Evolutionary conservation across 106 monocot species (phyloP).

Genomic region (Phalaenopsis aphrodite): DNA sequence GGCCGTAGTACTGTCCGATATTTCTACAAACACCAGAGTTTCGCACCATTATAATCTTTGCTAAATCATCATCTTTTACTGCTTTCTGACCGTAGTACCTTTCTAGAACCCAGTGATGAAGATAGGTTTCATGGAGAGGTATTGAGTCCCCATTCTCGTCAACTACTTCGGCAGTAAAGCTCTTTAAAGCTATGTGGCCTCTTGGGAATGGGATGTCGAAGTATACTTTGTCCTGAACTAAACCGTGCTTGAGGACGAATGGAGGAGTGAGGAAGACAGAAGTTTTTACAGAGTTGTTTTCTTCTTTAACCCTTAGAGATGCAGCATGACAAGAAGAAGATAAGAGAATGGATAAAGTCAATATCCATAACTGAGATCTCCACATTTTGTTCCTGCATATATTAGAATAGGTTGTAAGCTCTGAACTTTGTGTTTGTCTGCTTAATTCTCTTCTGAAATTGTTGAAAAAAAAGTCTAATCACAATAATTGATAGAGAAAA

Average conservation of each 20-base stretch:
- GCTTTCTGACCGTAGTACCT: conserved; percentile 31
- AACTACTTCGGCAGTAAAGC: conserved; percentile 61
- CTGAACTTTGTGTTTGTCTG: too few relatives aligned
- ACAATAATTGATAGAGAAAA: too few relatives aligned
- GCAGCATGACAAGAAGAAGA: conserved; percentile 1
- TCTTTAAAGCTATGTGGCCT: conserved; percentile 81
- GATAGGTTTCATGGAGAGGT: conserved; percentile 75
- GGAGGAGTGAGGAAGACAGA: conserved; percentile 55
- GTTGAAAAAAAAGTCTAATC: too few relatives aligned
- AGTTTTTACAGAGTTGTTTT: conserved; percentile 26
- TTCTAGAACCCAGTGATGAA: conserved; percentile 71
- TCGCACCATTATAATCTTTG: conserved; percentile 10
- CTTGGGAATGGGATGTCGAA: conserved; percentile 53
- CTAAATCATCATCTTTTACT: background rate
- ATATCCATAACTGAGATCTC: conserved; percentile 1
- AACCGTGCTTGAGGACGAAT: conserved; percentile 42
- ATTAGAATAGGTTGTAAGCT: too few relatives aligned
- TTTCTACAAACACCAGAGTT: conserved; percentile 51
- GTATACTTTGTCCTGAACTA: conserved; percentile 41
- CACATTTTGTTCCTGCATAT: conserved; percentile 6
- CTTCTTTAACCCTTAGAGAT: background rate
- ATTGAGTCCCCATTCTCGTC: conserved; percentile 49
- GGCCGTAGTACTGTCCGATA: conserved; percentile 66
- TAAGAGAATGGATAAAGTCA: background rate
- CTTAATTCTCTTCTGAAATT: too few relatives aligned